Percentiles rank a stretch among this genome's conserved stretches.
Evolutionary conservation across 2,329 filamentous ascomycete species (phyloP).

Genomic region (Sclerotinia glacialis): DNA sequence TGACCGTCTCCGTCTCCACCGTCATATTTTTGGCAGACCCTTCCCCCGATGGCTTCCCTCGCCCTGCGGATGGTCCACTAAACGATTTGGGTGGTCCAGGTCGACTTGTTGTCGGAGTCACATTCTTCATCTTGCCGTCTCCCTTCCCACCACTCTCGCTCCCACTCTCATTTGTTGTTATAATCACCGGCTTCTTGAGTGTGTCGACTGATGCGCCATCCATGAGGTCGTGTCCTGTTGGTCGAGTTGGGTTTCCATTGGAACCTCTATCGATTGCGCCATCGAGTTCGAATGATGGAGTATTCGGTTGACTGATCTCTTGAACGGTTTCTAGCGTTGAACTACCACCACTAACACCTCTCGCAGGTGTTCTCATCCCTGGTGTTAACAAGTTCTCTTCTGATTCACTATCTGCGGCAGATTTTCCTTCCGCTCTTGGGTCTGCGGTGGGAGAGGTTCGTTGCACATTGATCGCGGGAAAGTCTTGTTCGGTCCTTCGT

Average conservation of each 20-base stretch:
- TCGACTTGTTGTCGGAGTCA: slow-evolving; percentile 48
- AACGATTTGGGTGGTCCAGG: slow-evolving; percentile 61
- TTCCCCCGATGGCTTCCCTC: slow-evolving; percentile 65
- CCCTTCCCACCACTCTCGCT: slow-evolving; percentile 63
- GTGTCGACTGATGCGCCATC: slow-evolving; percentile 40
- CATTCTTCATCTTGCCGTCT: slow-evolving; percentile 41
- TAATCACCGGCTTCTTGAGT: slow-evolving; percentile 48
- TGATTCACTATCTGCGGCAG: slow-evolving; percentile 30
- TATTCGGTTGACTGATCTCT: slow-evolving; percentile 76
- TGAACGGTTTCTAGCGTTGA: slow-evolving; percentile 84
- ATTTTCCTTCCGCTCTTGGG: slow-evolving; percentile 40
- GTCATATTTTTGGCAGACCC: slow-evolving; percentile 89
- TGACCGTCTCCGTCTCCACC: slow-evolving; percentile 94
- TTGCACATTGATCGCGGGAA: slow-evolving; percentile 53
- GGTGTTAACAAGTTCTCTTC: slow-evolving; percentile 39
- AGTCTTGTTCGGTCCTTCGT: slow-evolving; percentile 50
- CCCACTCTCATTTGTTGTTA: slow-evolving; percentile 53
- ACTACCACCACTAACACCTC: slow-evolving; percentile 57
- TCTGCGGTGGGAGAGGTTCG: slow-evolving; percentile 44
- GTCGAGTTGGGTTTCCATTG: slow-evolving; percentile 47
- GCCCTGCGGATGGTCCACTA: slow-evolving; percentile 55
- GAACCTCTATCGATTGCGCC: slow-evolving; percentile 50
- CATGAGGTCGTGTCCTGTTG: slow-evolving; percentile 41
- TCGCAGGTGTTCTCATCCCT: slow-evolving; percentile 58
- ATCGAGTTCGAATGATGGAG: slow-evolving; percentile 54